phyloP scores from a whole-genome alignment of 1,284 basidiomycete genomes.

The Ustilago trichophora region DNA sequence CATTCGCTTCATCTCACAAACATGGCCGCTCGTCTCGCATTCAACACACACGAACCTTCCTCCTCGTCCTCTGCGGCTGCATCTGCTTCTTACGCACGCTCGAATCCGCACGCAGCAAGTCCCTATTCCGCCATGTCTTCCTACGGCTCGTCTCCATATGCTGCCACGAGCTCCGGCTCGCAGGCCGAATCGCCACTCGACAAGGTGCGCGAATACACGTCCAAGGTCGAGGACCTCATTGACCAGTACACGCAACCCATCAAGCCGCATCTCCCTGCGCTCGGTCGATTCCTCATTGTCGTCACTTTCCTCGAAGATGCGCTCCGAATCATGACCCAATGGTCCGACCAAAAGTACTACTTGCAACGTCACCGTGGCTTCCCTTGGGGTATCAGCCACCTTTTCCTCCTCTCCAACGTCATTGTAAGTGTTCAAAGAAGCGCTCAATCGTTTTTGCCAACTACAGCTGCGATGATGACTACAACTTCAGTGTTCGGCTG shows the following conservation, averaged over 20 bases:
- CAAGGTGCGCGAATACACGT: constrained; percentile 79
- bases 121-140: constrained; percentile 30
- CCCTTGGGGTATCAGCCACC: constrained; percentile 90
- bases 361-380: constrained; percentile 84
- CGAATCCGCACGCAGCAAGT: constrained; percentile 3
- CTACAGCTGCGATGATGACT: neutral
- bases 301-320: constrained; percentile 98
- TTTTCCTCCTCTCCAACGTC: constrained; percentile 92
- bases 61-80: constrained; percentile 15
- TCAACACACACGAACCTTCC: constrained; percentile 19
- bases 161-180: constrained; percentile 31
- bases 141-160: constrained; percentile 56
- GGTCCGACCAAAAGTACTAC: constrained; percentile 82
- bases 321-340: constrained; percentile 89
- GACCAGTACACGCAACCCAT: constrained; percentile 93
- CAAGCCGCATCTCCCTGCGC: constrained; percentile 90
- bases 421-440: constrained; percentile 74
- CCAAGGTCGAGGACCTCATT: constrained; percentile 85
- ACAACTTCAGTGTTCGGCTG: neutral
- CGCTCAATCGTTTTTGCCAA: neutral
- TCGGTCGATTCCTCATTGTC: constrained; percentile 96
- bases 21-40: constrained; percentile 39
- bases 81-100: constrained; percentile 10
- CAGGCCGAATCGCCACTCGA: constrained; percentile 72
- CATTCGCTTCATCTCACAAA: constrained; percentile 2